Evolutionary conservation across 1,139 yeast genomes (phyloP), one percentile per base, ranked within the genome.

Genomic region (Petasospora rhodanensis): DNA sequence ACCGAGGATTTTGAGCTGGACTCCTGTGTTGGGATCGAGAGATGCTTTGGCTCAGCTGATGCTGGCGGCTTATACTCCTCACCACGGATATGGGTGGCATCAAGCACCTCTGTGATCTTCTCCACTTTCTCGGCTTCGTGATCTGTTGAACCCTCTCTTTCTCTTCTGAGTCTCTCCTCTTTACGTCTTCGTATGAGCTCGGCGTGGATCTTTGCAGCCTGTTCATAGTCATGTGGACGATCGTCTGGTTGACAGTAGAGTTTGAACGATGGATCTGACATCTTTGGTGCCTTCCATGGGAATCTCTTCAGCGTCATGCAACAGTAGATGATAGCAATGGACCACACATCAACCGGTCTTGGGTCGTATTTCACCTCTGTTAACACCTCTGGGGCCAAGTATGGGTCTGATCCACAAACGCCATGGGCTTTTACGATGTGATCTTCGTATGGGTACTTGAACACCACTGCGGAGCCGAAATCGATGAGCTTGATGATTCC

Each of bases 321-420:
- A 62, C 97, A 91, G 57, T 81, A 91, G 25, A 91, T 89, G 30
- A 91, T 87, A 9, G 96, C 98, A 40, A 84, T 70, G 1, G 96
- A 87, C 98, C 98, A 91, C 33, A 91, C 69, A 60, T 91, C 98
- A 8, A 89, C 95, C 3, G 87, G 84, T 52, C 84, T 86, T 3
- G 98, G 96, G 55, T 89, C 94, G 55, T 89, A 91, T 20, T 79
- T 73, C 37, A 76, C 71, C 20, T 71, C 73, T 4, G 64, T 57
- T 46, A 93, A 70, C 13, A 89, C 96, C 58, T 91, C 99, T 0
- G 99, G 98, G 1, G 98, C 97, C 52, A 91, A 70, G 55, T 91
- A 91, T 5, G 99, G 99, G 60, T 93, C 99, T 8, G 96, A 85
- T 6, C 99, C 99, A 34, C 91, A 96, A 44, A 91, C 81, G 6